A percentile compares a stretch with the other conserved stretches of the same genome.
phyloP scores from a whole-genome alignment of 2,329 filamentous ascomycete genomes.

The Cadophora sp. region DNA sequence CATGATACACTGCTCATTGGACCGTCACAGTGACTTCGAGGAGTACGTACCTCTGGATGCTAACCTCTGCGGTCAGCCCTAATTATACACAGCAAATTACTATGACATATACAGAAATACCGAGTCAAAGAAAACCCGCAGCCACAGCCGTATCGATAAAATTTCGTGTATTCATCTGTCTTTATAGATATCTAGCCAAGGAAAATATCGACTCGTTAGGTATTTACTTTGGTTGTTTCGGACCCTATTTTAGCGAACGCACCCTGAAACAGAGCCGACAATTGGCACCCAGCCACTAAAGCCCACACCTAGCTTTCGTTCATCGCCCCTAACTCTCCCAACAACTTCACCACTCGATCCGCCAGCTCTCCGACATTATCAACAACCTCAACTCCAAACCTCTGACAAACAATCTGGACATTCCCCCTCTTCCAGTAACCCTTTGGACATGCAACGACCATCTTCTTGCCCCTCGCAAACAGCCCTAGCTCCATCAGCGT shows the following conservation, averaged over 20 bases:
- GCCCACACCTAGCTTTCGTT: neutral
- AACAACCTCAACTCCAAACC: constrained; percentile 54
- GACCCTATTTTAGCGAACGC: neutral
- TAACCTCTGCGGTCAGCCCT: no score
- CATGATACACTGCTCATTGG: no score
- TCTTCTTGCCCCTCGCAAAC: constrained; percentile 53
- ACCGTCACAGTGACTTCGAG: no score
- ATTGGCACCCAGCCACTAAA: neutral
- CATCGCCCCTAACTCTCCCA: constrained; percentile 15
- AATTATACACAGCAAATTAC: no score
- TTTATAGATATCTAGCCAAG: no score
- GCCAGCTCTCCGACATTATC: constrained; percentile 51
- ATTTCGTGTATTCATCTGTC: no score
- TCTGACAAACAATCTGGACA: constrained; percentile 62
- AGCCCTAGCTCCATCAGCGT: constrained; percentile 68
- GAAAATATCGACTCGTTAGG: no score
- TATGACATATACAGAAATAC: no score
- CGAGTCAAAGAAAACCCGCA: no score
- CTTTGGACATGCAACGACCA: constrained; percentile 58
- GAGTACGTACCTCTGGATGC: no score
- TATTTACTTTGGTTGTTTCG: no score
- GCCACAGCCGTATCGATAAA: no score
- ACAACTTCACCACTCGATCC: constrained; percentile 43
- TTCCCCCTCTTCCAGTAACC: constrained; percentile 66
- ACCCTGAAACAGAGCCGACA: neutral